phyloP scores from a whole-genome alignment of 2,329 filamentous ascomycete genomes.

The Davidsoniella virescens region DNA sequence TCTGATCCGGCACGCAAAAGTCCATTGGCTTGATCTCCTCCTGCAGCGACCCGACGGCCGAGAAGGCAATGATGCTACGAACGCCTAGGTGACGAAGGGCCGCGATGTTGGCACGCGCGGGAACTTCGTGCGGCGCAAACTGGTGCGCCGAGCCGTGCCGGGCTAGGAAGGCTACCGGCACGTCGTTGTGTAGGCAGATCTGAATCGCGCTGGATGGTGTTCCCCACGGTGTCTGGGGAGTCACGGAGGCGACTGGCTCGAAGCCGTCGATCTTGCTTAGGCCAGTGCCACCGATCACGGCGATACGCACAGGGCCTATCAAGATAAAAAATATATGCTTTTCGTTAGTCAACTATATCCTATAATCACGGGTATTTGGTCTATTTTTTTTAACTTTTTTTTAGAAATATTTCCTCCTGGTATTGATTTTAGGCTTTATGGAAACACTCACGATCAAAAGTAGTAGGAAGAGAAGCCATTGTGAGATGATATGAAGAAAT shows the following conservation, averaged over 20 bases:
- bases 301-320: slow-evolving; percentile 59
- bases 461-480: slow-evolving; percentile 39
- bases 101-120: slow-evolving; percentile 89
- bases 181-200: slow-evolving; percentile 73
- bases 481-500: slow-evolving; percentile 11
- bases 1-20: slow-evolving; percentile 90
- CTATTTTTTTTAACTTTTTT: not conserved
- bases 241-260: slow-evolving; percentile 64
- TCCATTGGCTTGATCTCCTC: slow-evolving; percentile 91
- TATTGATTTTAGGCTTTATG: not conserved
- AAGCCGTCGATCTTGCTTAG: slow-evolving; percentile 78
- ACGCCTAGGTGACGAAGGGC: slow-evolving; percentile 85
- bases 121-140: slow-evolving; percentile 86
- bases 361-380: not conserved
- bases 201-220: slow-evolving; percentile 57
- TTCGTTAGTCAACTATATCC: slow-evolving; percentile 6
- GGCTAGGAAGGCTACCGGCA: slow-evolving; percentile 79
- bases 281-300: slow-evolving; percentile 85
- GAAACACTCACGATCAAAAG: slow-evolving; percentile 37
- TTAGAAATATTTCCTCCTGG: not conserved
- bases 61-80: slow-evolving; percentile 83
- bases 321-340: not conserved
- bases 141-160: slow-evolving; percentile 84
- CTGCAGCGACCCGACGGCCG: slow-evolving; percentile 79
- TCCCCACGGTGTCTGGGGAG: slow-evolving; percentile 77